A percentile compares a stretch with the other conserved stretches of the same genome.
These are phyloP conservation scores for Populus pruinosa DNA, from an alignment of 345 rosid genomes.

Conservation along the genomic window DNA sequence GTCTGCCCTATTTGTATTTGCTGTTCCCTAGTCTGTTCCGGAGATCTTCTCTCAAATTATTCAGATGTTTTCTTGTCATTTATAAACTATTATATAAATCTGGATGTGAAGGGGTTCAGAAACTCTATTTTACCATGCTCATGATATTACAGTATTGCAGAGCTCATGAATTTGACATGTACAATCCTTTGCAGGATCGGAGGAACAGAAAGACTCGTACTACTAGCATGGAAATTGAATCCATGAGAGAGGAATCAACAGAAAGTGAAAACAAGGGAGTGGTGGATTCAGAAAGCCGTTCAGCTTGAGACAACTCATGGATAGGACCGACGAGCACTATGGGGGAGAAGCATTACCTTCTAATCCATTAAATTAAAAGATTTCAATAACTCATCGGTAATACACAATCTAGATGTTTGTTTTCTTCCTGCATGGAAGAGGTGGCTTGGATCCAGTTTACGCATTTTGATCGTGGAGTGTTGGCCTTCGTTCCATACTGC, in stretches of 20 bases:
- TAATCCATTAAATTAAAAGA: slow-evolving; percentile 6
- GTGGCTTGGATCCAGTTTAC: not conserved
- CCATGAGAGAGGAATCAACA: slow-evolving; percentile 58
- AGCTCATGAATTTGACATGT: not conserved
- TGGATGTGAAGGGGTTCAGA: not conserved
- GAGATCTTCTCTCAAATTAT: not conserved
- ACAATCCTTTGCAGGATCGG: slow-evolving; percentile 53
- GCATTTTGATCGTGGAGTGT: not conserved
- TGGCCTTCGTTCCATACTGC: not conserved
- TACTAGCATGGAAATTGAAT: slow-evolving; percentile 69
- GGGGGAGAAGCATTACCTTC: slow-evolving; percentile 12
- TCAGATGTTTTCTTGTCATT: not conserved
- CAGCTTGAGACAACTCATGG: slow-evolving; percentile 29
- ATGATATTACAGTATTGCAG: not conserved
- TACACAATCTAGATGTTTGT: slow-evolving; percentile 13
- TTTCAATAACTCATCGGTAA: slow-evolving; percentile 9
- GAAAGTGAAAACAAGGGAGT: slow-evolving; percentile 37
- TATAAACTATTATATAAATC: not conserved
- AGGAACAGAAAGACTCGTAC: slow-evolving; percentile 70
- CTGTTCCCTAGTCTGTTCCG: not conserved
- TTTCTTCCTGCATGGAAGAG: not conserved
- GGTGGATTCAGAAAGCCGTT: slow-evolving; percentile 32
- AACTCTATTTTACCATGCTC: not conserved
- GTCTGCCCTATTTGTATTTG: not conserved
- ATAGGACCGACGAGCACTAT: slow-evolving; percentile 27